Base-by-base conservation (phyloP, 352 stramenopile genomes). In the Phytophthora meadii region DNA sequence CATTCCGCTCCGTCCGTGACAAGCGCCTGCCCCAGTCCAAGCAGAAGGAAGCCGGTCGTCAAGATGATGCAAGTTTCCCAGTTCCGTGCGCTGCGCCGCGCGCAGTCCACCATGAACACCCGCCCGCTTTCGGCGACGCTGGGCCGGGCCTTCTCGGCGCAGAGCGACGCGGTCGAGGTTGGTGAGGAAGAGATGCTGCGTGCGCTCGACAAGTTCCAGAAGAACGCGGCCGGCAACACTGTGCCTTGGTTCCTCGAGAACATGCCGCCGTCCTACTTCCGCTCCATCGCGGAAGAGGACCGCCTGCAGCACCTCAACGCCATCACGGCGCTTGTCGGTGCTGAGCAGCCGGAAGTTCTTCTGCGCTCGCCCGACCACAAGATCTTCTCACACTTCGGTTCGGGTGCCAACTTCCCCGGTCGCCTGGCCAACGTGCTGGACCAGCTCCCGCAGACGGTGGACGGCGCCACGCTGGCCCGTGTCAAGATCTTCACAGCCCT, bases 401-500 rank as follows among this genome's bases (percentile, higher is more conserved):
- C 84, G 49, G 86, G 86, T 22, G 65, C 78, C 65, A 88, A 94
- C 78, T 92, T 90, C 74, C 83, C 83, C 4, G 81, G 84, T 24
- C 67, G 87, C 15, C 66, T 93, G 42, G 76, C 82, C 17, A 85
- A 94, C 52, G 81, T 94, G 58, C 65, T 91, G 30, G 72, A 78
- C 25, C 82, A 93, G 65, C 65, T 94, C 39, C 83, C 87, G 36
- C 84, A 83, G 62, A 78, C 70, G 36, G 77, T 91, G 19, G 76
- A 92, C 60, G 76, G 72, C 65, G 81, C 68, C 7, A 76, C 87
- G 50, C 77, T 95, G 10, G 80, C 86, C 17, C 84, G 90, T 64
- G 90, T 97, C 71, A 96, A 97, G 82, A 92, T 96, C 67, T 97
- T 97, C 74, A 94, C 88, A 54, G 88, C 90, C 10, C 52, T 91